phyloP scores from a whole-genome alignment of 257 asterid species.

The Gentiana macrophylla region DNA sequence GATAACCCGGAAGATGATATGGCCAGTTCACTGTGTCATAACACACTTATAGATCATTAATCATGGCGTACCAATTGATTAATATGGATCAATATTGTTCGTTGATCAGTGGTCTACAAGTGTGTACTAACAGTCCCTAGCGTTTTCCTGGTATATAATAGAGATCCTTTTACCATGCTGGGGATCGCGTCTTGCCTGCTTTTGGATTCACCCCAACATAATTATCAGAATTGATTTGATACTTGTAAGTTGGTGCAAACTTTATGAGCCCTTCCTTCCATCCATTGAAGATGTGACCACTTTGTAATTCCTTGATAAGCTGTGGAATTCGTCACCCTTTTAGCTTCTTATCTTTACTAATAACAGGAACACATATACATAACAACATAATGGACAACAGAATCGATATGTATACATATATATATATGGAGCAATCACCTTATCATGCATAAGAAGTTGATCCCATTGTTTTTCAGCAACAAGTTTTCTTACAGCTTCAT shows the following conservation, averaged over 20 bases:
- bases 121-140: no score
- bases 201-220: conserved; percentile 47
- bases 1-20: no score
- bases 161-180: conserved; percentile 56
- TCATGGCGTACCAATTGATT: no score
- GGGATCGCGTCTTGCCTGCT: conserved; percentile 87
- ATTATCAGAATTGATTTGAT: conserved; percentile 54
- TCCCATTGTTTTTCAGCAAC: conserved; percentile 57
- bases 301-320: conserved; percentile 56
- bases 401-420: not conserved
- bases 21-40: no score
- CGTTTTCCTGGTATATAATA: no score
- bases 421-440: conserved; percentile 24
- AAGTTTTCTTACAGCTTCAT: conserved; percentile 54
- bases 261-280: conserved; percentile 80
- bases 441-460: conserved; percentile 60
- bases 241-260: conserved; percentile 92
- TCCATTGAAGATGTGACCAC: conserved; percentile 66
- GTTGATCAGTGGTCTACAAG: no score
- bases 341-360: conserved; percentile 1
- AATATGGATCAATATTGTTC: no score
- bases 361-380: no score
- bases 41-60: no score
- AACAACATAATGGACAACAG: no score
- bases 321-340: conserved; percentile 19